phyloP scores from a whole-genome alignment of 2,329 filamentous ascomycete species.

The Alternaria alternata region DNA sequence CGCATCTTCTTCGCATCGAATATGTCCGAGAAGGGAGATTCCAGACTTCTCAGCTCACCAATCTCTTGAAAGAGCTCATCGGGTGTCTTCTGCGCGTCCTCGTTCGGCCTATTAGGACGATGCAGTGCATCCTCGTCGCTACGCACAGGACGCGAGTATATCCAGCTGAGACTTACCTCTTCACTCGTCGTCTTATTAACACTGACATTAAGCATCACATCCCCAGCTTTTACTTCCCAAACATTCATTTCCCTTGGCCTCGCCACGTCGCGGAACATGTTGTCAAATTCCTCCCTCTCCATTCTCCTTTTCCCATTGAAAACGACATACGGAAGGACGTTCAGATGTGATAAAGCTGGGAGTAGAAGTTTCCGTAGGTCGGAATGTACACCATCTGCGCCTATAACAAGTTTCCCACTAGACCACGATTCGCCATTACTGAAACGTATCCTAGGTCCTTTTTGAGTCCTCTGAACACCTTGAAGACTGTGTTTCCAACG shows the following conservation, averaged over 20 bases:
- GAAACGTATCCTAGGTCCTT: slow-evolving; percentile 12
- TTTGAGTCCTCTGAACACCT: slow-evolving; percentile 10
- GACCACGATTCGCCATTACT: slow-evolving; percentile 17
- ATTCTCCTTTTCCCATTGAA: slow-evolving; percentile 39
- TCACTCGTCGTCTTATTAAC: slow-evolving; percentile 35
- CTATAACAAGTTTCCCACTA: slow-evolving; percentile 38
- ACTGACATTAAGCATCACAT: slow-evolving; percentile 43
- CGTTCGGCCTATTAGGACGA: slow-evolving; percentile 42
- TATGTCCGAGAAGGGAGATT: slow-evolving; percentile 41
- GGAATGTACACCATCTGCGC: slow-evolving; percentile 52
- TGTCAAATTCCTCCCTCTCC: slow-evolving; percentile 32
- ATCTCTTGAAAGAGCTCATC: slow-evolving; percentile 49
- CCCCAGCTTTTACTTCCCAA: slow-evolving; percentile 30
- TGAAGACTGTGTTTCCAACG: slow-evolving; percentile 37
- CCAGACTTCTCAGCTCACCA: slow-evolving; percentile 28
- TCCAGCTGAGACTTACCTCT: slow-evolving; percentile 49
- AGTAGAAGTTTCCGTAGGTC: slow-evolving; percentile 36
- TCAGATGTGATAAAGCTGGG: slow-evolving; percentile 28
- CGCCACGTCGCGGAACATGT: slow-evolving; percentile 23
- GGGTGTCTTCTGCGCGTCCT: slow-evolving; percentile 46
- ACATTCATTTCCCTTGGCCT: slow-evolving; percentile 13
- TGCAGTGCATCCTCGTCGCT: slow-evolving; percentile 42
- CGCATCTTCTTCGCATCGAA: slow-evolving; percentile 44
- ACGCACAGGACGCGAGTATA: slow-evolving; percentile 48
- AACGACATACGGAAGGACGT: slow-evolving; percentile 49